These are phyloP conservation scores for Herpetomonas samuelpessoai DNA, from an alignment of 208 protist species.

Conservation along the genomic window DNA sequence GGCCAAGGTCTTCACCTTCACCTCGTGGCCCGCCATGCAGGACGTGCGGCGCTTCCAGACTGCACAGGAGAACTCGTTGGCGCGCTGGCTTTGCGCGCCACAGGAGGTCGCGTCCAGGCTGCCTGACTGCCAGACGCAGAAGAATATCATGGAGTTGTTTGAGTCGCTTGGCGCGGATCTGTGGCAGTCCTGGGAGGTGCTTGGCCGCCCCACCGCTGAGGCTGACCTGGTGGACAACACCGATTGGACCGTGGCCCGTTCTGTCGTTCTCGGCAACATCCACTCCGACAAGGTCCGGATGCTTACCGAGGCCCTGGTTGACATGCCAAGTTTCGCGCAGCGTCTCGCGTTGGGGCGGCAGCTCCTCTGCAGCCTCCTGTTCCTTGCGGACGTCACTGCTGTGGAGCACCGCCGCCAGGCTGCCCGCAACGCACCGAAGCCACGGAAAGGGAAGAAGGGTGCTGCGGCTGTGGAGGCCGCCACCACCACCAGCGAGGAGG, in stretches of 20 bases:
- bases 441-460: conserved; percentile 34
- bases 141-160: conserved; percentile 65
- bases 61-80: conserved; percentile 59
- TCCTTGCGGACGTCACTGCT: conserved; percentile 66
- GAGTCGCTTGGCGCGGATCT: conserved; percentile 17
- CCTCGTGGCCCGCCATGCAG: conserved; percentile 80
- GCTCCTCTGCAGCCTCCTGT: conserved; percentile 50
- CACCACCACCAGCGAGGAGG: not conserved
- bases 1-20: conserved; percentile 78
- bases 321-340: conserved; percentile 29
- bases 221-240: conserved; percentile 68
- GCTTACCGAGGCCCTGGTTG: conserved; percentile 51
- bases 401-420: conserved; percentile 38
- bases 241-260: conserved; percentile 60
- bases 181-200: conserved; percentile 24
- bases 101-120: conserved; percentile 41
- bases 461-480: not conserved
- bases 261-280: conserved; percentile 74
- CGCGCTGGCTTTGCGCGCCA: conserved; percentile 36
- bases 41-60: conserved; percentile 71
- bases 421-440: conserved; percentile 21
- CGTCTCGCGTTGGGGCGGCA: conserved; percentile 40
- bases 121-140: conserved; percentile 74
- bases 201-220: conserved; percentile 7
- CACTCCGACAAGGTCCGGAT: conserved; percentile 47